Percentiles rank a stretch among this genome's conserved stretches.
Evolutionary conservation across 257 asterid genomes (phyloP).

Genomic region (Nicotiana tabacum): DNA sequence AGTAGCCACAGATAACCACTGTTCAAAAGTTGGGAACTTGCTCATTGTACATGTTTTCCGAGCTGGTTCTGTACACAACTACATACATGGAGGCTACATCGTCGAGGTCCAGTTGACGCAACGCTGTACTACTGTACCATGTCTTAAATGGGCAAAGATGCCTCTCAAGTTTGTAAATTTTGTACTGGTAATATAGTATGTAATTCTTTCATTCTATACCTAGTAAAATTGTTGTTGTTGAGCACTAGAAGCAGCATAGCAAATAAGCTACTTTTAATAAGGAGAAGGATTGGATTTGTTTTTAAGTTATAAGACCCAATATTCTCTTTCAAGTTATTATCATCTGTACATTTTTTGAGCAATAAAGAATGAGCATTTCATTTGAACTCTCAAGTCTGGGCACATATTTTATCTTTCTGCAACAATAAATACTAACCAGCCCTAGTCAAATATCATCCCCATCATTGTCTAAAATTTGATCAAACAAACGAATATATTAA

Average conservation of each 20-base stretch:
- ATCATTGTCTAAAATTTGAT: too few species aligned
- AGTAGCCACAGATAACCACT: constrained; percentile 19
- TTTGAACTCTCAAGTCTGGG: background rate
- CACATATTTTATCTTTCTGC: background rate
- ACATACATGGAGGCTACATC: background rate
- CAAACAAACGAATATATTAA: too few species aligned
- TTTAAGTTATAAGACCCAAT: background rate
- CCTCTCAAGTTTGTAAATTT: background rate
- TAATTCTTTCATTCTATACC: constrained; percentile 5
- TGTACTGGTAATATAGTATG: constrained; percentile 2
- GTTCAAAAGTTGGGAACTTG: constrained; percentile 5
- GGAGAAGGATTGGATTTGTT: background rate
- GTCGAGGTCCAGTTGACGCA: background rate
- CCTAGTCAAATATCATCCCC: too few species aligned
- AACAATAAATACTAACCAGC: background rate
- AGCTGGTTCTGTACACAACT: constrained; percentile 5
- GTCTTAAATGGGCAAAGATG: constrained; percentile 3
- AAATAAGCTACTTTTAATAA: background rate
- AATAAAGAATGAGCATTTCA: background rate
- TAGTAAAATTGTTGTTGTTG: background rate
- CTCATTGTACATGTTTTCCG: constrained; percentile 12
- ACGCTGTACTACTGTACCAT: background rate
- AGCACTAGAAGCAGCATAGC: background rate
- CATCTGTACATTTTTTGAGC: background rate
- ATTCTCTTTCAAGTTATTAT: background rate